phyloP scores from a whole-genome alignment of 495 filamentous ascomycete species.

The Penicillium herquei region DNA sequence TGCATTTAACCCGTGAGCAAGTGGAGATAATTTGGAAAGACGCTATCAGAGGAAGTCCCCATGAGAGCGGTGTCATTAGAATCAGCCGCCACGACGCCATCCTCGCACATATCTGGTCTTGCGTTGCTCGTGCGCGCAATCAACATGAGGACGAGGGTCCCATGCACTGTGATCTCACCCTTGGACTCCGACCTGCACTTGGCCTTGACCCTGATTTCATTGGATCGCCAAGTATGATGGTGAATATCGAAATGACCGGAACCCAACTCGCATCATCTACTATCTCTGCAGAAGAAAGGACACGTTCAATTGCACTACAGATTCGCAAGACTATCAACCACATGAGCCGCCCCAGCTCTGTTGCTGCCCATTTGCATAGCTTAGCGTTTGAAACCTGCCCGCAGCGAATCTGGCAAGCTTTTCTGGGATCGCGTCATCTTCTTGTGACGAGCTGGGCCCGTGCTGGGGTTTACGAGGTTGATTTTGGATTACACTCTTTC shows the following conservation, averaged over 20 bases:
- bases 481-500: constrained; percentile 19
- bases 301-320: constrained; percentile 2
- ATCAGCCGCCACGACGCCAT: constrained; percentile 33
- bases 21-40: constrained; percentile 15
- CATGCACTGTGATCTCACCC: constrained; percentile 25
- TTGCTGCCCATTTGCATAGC: constrained; percentile 26
- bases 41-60: background rate
- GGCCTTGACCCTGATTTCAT: constrained; percentile 21
- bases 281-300: background rate
- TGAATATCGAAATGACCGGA: constrained; percentile 25
- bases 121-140: constrained; percentile 27
- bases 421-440: constrained; percentile 27
- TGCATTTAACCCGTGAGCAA: constrained; percentile 24
- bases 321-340: constrained; percentile 28
- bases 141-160: constrained; percentile 10
- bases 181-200: constrained; percentile 17
- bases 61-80: background rate
- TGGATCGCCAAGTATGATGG: constrained; percentile 25
- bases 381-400: constrained; percentile 29
- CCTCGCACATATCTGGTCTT: constrained; percentile 32
- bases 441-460: constrained; percentile 33
- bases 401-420: constrained; percentile 36
- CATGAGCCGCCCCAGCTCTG: constrained; percentile 12
- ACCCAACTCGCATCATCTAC: constrained; percentile 6
- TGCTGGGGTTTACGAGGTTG: constrained; percentile 25